Percentiles rank a stretch among this genome's conserved stretches.
These are phyloP conservation scores for Coemansia sp. DNA, from an alignment of 192 early-diverging fungal species.

Conservation along the genomic window DNA sequence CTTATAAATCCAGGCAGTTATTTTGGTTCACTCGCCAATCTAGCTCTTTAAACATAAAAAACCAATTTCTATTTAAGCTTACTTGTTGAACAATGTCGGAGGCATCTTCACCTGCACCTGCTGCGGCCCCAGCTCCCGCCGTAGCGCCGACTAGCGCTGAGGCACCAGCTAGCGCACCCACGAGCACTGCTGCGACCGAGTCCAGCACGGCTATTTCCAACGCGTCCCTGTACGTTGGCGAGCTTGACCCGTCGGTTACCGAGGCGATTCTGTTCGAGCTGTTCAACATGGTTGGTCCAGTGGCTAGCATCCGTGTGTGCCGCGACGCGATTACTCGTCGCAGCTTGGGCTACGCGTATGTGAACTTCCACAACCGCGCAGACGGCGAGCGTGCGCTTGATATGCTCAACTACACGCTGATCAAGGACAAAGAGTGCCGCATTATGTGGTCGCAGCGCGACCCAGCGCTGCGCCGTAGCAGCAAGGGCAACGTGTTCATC, in stretches of 20 bases:
- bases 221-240: constrained; percentile 93
- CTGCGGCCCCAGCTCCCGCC: constrained; percentile 25
- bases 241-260: constrained; percentile 93
- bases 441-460: constrained; percentile 99
- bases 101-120: constrained; percentile 33
- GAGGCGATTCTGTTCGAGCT: constrained; percentile 97
- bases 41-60: constrained; percentile 39
- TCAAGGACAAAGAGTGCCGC: constrained; percentile 94
- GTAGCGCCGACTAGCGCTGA: constrained; percentile 51
- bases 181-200: constrained; percentile 29
- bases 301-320: constrained; percentile 97
- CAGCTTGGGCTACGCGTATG: constrained; percentile 96
- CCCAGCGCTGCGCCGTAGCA: constrained; percentile 87
- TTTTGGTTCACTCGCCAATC: constrained; percentile 46
- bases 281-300: constrained; percentile 93
- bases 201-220: constrained; percentile 51
- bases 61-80: constrained; percentile 16
- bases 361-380: constrained; percentile 91
- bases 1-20: constrained; percentile 19
- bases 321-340: constrained; percentile 96
- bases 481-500: constrained; percentile 98
- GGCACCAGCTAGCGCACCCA: constrained; percentile 51
- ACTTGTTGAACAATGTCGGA: constrained; percentile 45
- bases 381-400: constrained; percentile 92
- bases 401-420: constrained; percentile 90